Evolutionary conservation across 495 filamentous ascomycete species (phyloP).

Genomic region (Aspergillus hancockii): DNA sequence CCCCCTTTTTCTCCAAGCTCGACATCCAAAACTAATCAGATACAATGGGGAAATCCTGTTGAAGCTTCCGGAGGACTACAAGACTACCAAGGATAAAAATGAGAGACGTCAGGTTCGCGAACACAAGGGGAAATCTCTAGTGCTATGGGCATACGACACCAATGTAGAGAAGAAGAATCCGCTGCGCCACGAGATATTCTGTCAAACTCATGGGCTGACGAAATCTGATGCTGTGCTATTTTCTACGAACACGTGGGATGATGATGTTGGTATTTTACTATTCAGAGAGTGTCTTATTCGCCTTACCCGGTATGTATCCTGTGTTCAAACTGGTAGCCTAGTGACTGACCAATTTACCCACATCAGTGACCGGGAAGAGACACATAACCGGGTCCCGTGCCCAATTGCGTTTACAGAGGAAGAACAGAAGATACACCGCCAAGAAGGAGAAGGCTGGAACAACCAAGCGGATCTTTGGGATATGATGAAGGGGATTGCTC

Average conservation of each 20-base stretch:
- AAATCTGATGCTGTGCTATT: slow-evolving; percentile 28
- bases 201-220: slow-evolving; percentile 31
- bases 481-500: slow-evolving; percentile 29
- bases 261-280: slow-evolving; percentile 35
- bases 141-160: slow-evolving; percentile 31
- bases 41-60: slow-evolving; percentile 29
- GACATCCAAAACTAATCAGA: slow-evolving; percentile 30
- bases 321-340: not conserved
- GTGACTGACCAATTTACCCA: not conserved
- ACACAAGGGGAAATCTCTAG: slow-evolving; percentile 27
- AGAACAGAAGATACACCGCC: slow-evolving; percentile 27
- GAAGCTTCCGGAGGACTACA: slow-evolving; percentile 28
- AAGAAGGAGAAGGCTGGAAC: slow-evolving; percentile 39
- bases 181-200: slow-evolving; percentile 21
- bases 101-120: slow-evolving; percentile 28
- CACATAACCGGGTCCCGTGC: slow-evolving; percentile 25
- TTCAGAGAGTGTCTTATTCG: slow-evolving; percentile 34
- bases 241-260: slow-evolving; percentile 36
- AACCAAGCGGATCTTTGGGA: slow-evolving; percentile 38
- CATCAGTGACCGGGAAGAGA: slow-evolving; percentile 29
- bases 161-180: slow-evolving; percentile 25
- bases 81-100: slow-evolving; percentile 22
- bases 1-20: slow-evolving; percentile 34
- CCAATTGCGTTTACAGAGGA: slow-evolving; percentile 34
- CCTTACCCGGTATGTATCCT: slow-evolving; percentile 24